phyloP scores from a whole-genome alignment of 495 filamentous ascomycete genomes.

The Aspergillus wentii region DNA sequence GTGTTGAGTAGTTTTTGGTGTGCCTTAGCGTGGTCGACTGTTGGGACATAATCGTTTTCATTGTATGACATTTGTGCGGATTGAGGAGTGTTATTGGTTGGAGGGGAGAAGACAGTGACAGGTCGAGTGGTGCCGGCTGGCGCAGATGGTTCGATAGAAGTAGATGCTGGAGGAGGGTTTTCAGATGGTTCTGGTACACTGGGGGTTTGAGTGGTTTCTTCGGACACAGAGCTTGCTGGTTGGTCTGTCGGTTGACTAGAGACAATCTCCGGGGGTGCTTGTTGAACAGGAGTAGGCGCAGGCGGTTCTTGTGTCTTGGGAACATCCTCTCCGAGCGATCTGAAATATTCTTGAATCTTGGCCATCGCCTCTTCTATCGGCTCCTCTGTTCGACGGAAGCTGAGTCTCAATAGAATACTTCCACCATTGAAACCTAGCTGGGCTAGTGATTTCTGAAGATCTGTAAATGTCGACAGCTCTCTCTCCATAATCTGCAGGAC shows the following conservation, averaged over 20 bases:
- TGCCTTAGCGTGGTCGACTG: conserved; percentile 76
- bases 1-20: conserved; percentile 69
- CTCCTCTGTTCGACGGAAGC: conserved; percentile 66
- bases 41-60: conserved; percentile 75
- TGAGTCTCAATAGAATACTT: conserved; percentile 68
- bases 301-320: conserved; percentile 6
- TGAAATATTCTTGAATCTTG: conserved; percentile 71
- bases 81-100: conserved; percentile 63
- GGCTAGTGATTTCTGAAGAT: conserved; percentile 82
- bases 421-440: conserved; percentile 84
- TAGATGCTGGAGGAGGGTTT: conserved; percentile 21
- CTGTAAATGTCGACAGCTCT: conserved; percentile 67
- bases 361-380: conserved; percentile 82
- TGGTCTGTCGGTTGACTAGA: background rate
- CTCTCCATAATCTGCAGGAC: conserved; percentile 76
- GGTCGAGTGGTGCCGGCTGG: conserved; percentile 35
- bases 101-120: conserved; percentile 71
- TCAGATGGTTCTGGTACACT: conserved; percentile 7
- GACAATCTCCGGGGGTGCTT: background rate
- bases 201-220: conserved; percentile 13
- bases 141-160: conserved; percentile 10
- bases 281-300: conserved; percentile 7
- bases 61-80: conserved; percentile 62
- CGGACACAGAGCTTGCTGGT: conserved; percentile 10
- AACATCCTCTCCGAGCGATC: conserved; percentile 31